Base-by-base conservation (phyloP, 2,329 filamentous ascomycete genomes). In the Epichloe brachyelytri region DNA sequence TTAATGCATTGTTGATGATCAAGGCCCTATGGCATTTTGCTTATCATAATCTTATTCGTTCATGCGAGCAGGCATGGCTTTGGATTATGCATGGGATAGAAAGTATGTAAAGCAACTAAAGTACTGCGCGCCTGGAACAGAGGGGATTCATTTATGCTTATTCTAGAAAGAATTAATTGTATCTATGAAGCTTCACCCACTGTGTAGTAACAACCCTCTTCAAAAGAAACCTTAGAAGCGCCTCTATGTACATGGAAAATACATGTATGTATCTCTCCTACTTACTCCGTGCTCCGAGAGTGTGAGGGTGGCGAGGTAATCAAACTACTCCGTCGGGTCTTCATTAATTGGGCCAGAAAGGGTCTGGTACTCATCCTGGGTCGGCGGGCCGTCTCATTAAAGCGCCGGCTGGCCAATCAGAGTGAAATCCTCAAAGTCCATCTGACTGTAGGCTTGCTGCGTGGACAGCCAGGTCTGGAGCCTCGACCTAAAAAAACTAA, bases 351-450 rank as follows among this genome's bases (percentile, higher is more conserved):
- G 38, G 38, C 38, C 3, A 17, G n/a, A 39, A 26, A 26, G 22
- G 22, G 22, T 26, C 22, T 26, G 6, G 22, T 26, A 8, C 22
- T 26, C 2, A 6, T 26, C 22, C 22, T 26, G 22, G 22, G 37
- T 39, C 30, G 22, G 51, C 51, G 51, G 51, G 51, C 40, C 51
- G 33, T 26, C 36, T 53, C 51, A 53, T 53, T 30, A 53, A 50
- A 53, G 46, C 39, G n/a, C 22, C 43, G n/a, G 40, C 40, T 41
- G 22, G 40, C 19, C 37, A 37, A 30, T 11, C n/a, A 14, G 22
- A 33, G 10, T 8, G 17, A 22, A 33, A 22, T 37, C 17, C 43
- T 10, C 14, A 11, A 37, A 14, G 37, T 17, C 37, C 15, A 39
- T 17, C 15, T 39, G 37, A 3, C 6, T 17, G 37, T 3, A 39